Conservation (phyloP, 305 asterid species). For the Solanum chacoense region DNA sequence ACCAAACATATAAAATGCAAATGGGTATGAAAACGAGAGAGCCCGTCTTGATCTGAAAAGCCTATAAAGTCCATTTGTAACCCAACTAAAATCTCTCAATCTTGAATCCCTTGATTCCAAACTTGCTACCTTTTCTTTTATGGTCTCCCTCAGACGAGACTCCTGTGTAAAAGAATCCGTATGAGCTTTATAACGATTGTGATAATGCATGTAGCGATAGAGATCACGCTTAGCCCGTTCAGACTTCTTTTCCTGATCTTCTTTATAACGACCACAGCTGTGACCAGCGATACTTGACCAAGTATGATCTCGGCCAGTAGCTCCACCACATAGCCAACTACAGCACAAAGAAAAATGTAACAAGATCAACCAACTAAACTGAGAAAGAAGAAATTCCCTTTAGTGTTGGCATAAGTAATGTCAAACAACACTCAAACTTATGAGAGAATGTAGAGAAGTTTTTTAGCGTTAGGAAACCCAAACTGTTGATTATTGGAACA, state of each 20-base stretch:
- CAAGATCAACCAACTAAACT: background rate
- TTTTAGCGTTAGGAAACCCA: background rate
- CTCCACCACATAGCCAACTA: slow-evolving; percentile 97
- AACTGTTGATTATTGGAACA: background rate
- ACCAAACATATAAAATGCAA: slow-evolving; percentile 93
- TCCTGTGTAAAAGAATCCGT: slow-evolving; percentile 79
- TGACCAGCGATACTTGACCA: slow-evolving; percentile 65
- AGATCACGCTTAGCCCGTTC: slow-evolving; percentile 75
- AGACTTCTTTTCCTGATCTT: slow-evolving; percentile 42
- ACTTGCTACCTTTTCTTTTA: slow-evolving; percentile 41
- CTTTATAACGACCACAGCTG: slow-evolving; percentile 90
- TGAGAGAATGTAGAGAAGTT: background rate
- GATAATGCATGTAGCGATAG: slow-evolving; percentile 81
- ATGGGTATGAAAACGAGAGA: slow-evolving; percentile 85
- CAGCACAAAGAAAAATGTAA: slow-evolving; percentile 12
- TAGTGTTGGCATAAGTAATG: background rate
- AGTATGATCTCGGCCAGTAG: slow-evolving; percentile 82
- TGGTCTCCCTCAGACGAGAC: slow-evolving; percentile 46
- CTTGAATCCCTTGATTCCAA: slow-evolving; percentile 46
- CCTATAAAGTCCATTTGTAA: slow-evolving; percentile 60
- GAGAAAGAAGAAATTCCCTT: background rate
- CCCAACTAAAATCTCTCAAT: slow-evolving; percentile 83
- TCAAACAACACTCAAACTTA: background rate
- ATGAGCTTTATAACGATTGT: slow-evolving; percentile 80
- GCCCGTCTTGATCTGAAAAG: slow-evolving; percentile 88